phyloP scores from a whole-genome alignment of 2,329 filamentous ascomycete species.

The Diaporthe batatas region DNA sequence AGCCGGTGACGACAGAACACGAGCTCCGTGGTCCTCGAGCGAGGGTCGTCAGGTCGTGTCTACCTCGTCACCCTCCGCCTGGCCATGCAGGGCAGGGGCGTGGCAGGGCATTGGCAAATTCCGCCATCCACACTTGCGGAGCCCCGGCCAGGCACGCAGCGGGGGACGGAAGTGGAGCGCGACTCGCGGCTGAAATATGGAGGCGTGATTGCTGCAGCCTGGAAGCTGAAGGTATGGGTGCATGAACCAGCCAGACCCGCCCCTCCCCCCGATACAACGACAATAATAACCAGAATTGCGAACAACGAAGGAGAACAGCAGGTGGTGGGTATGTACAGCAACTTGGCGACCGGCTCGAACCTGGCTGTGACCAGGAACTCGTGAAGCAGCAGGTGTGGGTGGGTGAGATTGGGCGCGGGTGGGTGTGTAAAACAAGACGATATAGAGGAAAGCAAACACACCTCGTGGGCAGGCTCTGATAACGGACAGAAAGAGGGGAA shows the following conservation, averaged over 20 bases:
- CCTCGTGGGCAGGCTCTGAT: background rate
- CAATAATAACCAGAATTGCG: background rate
- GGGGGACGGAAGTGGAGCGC: constrained; percentile 11
- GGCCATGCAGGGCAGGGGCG: constrained; percentile 8
- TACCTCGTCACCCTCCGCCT: background rate
- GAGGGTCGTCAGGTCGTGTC: background rate
- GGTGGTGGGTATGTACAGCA: background rate
- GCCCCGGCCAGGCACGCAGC: constrained; percentile 22
- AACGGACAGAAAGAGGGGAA: background rate
- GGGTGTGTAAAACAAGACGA: constrained; percentile 6
- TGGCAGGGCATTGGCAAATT: constrained; percentile 16
- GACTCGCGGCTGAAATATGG: constrained; percentile 24
- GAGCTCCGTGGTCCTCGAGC: background rate
- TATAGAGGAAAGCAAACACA: background rate
- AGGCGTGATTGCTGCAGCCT: constrained; percentile 19
- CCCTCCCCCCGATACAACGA: too few relatives aligned
- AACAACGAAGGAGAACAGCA: background rate
- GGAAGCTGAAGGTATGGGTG: background rate
- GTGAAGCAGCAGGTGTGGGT: constrained; percentile 12
- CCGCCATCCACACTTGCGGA: constrained; percentile 33
- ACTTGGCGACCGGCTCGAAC: constrained; percentile 21
- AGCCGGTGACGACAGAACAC: constrained; percentile 22
- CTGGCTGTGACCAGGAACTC: constrained; percentile 3
- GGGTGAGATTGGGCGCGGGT: constrained; percentile 2
- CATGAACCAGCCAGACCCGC: too few relatives aligned